phyloP scores from a whole-genome alignment of 2,329 filamentous ascomycete genomes.

The Claviceps sp. region DNA sequence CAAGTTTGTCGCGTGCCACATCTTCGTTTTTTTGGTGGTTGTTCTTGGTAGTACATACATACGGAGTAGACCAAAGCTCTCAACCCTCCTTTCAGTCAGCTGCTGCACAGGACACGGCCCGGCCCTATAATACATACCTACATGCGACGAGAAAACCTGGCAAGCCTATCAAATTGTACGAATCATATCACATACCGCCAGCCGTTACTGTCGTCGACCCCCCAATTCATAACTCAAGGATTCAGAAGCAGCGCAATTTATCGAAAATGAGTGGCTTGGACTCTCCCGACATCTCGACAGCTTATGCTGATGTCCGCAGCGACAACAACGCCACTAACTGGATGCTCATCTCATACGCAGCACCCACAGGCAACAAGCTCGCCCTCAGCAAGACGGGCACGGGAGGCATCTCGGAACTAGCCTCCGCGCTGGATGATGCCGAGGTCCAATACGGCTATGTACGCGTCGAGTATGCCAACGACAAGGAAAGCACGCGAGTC shows the following conservation, averaged over 20 bases:
- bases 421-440: conserved; percentile 38
- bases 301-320: conserved; percentile 53
- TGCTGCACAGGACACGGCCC: neutral
- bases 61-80: neutral
- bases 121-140: no score
- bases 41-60: neutral
- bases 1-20: neutral
- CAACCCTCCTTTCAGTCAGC: neutral
- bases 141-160: no score
- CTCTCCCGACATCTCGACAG: conserved; percentile 44
- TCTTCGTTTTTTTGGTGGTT: neutral
- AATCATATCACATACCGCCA: no score
- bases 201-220: neutral
- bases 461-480: conserved; percentile 56
- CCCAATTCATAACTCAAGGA: no score
- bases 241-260: neutral
- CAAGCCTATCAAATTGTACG: no score
- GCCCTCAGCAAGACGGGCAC: conserved; percentile 42
- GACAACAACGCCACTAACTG: conserved; percentile 55
- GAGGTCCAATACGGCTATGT: conserved; percentile 55
- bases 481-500: conserved; percentile 53
- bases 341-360: conserved; percentile 51
- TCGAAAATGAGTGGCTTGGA: conserved; percentile 40
- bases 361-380: conserved; percentile 41
- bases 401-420: conserved; percentile 47